A percentile compares a stretch with the other conserved stretches of the same genome.
These are phyloP conservation scores for Phlyctochytrium planicorne DNA, from an alignment of 192 early-diverging fungal genomes.

Conservation along the genomic window DNA sequence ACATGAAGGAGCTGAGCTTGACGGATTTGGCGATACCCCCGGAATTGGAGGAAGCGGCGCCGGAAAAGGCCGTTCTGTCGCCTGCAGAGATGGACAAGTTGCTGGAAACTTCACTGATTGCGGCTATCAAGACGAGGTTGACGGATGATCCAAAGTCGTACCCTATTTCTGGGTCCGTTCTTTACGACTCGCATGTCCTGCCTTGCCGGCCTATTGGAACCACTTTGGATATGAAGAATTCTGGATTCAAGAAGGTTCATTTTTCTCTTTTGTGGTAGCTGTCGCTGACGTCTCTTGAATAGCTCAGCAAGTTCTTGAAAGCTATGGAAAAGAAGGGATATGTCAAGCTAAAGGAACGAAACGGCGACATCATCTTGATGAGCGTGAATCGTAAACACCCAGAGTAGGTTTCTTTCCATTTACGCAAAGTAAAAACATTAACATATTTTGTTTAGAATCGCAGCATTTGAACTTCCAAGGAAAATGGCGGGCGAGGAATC, in stretches of 20 bases:
- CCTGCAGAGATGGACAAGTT: constrained; percentile 73
- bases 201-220: constrained; percentile 59
- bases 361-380: constrained; percentile 60
- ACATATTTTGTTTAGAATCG: constrained; percentile 2
- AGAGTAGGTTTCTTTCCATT: constrained; percentile 36
- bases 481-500: neutral
- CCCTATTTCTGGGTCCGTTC: constrained; percentile 71
- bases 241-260: constrained; percentile 76
- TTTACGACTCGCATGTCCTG: constrained; percentile 77
- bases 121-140: constrained; percentile 68
- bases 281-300: neutral
- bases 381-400: constrained; percentile 64
- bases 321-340: constrained; percentile 81
- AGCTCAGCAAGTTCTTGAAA: constrained; percentile 80
- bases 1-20: neutral
- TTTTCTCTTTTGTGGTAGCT: too few species aligned
- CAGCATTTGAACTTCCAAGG: neutral
- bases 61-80: constrained; percentile 4
- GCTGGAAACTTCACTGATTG: constrained; percentile 68
- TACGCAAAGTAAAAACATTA: constrained; percentile 4
- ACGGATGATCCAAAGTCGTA: constrained; percentile 56
- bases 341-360: constrained; percentile 78
- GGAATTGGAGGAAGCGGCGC: too few species aligned
- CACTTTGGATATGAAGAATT: constrained; percentile 79
- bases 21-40: constrained; percentile 4